A percentile compares a stretch with the other conserved stretches of the same genome.
Conservation (phyloP, 1,284 basidiomycete genomes). For the Leccinum fallax region DNA sequence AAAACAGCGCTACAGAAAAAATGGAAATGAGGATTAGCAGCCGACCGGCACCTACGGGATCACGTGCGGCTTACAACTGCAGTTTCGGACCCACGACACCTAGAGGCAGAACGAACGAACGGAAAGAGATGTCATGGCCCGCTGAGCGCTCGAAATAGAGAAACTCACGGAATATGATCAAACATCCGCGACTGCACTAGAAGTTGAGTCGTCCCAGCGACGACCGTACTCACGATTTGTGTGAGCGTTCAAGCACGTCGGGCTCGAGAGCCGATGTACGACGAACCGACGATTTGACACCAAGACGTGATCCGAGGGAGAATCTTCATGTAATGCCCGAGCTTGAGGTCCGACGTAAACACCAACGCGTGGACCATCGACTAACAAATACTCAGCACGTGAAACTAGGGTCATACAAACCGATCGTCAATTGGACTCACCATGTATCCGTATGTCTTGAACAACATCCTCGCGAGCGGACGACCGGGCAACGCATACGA, state of each 20-base stretch:
- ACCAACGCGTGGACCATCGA: slow-evolving; percentile 41
- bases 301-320: slow-evolving; percentile 49
- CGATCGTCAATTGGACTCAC: slow-evolving; percentile 31
- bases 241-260: background rate
- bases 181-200: slow-evolving; percentile 52
- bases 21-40: background rate
- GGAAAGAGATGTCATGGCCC: background rate
- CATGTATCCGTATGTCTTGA: slow-evolving; percentile 41
- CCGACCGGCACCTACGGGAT: background rate
- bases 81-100: slow-evolving; percentile 35
- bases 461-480: slow-evolving; percentile 45
- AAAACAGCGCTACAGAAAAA: slow-evolving; percentile 37
- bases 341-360: slow-evolving; percentile 48
- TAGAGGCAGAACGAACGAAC: background rate
- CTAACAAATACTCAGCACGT: slow-evolving; percentile 11
- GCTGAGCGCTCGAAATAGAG: no score
- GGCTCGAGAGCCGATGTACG: background rate
- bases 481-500: slow-evolving; percentile 39
- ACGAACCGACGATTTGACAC: slow-evolving; percentile 34
- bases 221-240: slow-evolving; percentile 42
- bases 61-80: slow-evolving; percentile 33
- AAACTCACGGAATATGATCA: slow-evolving; percentile 29
- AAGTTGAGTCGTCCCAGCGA: slow-evolving; percentile 44
- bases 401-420: background rate
- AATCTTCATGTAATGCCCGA: slow-evolving; percentile 56